phyloP scores from a whole-genome alignment of 2,329 filamentous ascomycete species.

The Pseudopithomyces chartarum region DNA sequence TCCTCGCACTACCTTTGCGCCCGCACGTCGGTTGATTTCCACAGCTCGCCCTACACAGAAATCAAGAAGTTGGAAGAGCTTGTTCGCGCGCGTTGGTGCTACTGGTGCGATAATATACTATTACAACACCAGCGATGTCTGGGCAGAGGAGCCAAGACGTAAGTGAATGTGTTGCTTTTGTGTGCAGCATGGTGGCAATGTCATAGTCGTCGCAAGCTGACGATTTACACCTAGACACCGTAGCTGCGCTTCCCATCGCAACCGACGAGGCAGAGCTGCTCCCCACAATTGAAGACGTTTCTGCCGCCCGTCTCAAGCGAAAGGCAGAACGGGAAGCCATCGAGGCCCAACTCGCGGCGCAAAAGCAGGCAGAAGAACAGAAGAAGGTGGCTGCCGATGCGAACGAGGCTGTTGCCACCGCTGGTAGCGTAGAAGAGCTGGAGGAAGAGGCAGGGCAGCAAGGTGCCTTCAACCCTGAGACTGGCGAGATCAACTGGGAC shows the following conservation, averaged over 20 bases:
- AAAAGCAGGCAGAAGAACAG: conserved; percentile 10
- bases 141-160: conserved; percentile 83
- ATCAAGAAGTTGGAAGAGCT: conserved; percentile 81
- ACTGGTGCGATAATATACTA: conserved; percentile 83
- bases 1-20: conserved; percentile 43
- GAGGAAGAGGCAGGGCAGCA: conserved; percentile 85
- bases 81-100: conserved; percentile 73
- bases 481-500: conserved; percentile 99
- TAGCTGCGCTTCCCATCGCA: conserved; percentile 45
- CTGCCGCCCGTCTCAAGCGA: conserved; percentile 48
- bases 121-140: conserved; percentile 88
- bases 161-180: conserved; percentile 40
- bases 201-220: conserved; percentile 17
- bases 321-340: conserved; percentile 31
- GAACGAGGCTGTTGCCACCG: conserved; percentile 16
- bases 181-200: not conserved
- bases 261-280: conserved; percentile 47
- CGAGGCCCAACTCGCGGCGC: conserved; percentile 23
- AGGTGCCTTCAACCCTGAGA: conserved; percentile 97
- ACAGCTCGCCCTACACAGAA: conserved; percentile 65
- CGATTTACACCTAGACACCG: conserved; percentile 18
- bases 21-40: conserved; percentile 59
- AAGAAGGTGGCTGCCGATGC: not conserved
- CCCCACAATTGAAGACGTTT: conserved; percentile 52
- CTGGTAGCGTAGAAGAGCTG: conserved; percentile 58